Conservation (phyloP, 495 filamentous ascomycete genomes). For the Terfezia claveryi region DNA sequence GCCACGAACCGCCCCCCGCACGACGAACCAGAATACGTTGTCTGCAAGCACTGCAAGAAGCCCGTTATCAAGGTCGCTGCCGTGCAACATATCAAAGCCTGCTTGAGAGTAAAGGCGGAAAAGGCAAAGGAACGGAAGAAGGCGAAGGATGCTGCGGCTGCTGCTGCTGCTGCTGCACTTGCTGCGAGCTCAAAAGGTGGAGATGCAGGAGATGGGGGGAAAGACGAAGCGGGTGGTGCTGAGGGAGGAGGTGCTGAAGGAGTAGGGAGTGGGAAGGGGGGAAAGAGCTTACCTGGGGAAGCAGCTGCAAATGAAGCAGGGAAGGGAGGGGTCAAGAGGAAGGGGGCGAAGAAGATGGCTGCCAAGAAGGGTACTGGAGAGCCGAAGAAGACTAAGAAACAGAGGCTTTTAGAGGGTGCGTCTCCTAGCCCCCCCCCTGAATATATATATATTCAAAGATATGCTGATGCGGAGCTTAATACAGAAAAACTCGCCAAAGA, state of each 20-base stretch:
- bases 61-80: constrained; percentile 38
- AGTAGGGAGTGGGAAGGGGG: constrained; percentile 46
- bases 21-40: constrained; percentile 40
- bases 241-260: constrained; percentile 31
- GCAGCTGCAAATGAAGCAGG: constrained; percentile 31
- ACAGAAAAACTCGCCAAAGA: constrained; percentile 30
- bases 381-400: constrained; percentile 84
- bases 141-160: constrained; percentile 50
- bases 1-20: constrained; percentile 51
- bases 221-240: constrained; percentile 2
- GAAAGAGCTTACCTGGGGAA: constrained; percentile 32
- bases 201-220: constrained; percentile 31
- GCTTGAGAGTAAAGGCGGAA: constrained; percentile 51
- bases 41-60: constrained; percentile 70
- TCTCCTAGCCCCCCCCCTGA: neutral
- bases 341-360: constrained; percentile 26
- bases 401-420: constrained; percentile 21
- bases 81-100: constrained; percentile 43
- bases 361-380: constrained; percentile 19
- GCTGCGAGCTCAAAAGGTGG: constrained; percentile 31
- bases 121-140: constrained; percentile 59
- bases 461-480: neutral
- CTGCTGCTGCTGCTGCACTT: constrained; percentile 44
- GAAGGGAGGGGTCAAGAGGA: constrained; percentile 42
- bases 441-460: constrained; percentile 1